These are phyloP conservation scores for Polychytrium aggregatum DNA, from an alignment of 192 early-diverging fungal species.

Conservation along the genomic window DNA sequence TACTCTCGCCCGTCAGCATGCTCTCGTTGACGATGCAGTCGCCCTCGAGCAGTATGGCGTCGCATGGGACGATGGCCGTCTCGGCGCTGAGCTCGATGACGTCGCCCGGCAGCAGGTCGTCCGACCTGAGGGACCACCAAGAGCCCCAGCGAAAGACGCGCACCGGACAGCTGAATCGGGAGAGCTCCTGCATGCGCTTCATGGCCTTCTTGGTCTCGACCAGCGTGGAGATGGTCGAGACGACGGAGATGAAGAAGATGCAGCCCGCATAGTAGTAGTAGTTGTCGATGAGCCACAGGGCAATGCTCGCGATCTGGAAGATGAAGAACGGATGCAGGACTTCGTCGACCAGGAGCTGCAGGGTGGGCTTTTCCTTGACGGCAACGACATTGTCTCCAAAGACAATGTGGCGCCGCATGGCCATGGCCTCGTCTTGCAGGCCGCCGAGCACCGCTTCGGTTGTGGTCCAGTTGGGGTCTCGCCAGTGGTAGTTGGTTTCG, in stretches of 20 bases:
- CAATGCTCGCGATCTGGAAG: slow-evolving; percentile 41
- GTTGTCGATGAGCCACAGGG: slow-evolving; percentile 70
- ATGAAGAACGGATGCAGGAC: slow-evolving; percentile 47
- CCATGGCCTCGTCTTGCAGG: slow-evolving; percentile 1
- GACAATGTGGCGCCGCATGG: slow-evolving; percentile 15
- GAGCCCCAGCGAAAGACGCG: slow-evolving; percentile 50
- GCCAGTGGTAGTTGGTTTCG: slow-evolving; percentile 40
- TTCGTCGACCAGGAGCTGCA: slow-evolving; percentile 39
- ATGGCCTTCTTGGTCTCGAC: slow-evolving; percentile 68
- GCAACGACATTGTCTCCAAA: slow-evolving; percentile 42
- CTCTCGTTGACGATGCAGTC: slow-evolving; percentile 96
- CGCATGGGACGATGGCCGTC: slow-evolving; percentile 63
- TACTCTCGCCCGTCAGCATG: slow-evolving; percentile 96
- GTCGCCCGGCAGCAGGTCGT: slow-evolving; percentile 95
- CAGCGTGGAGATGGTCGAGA: slow-evolving; percentile 66
- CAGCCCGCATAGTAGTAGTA: slow-evolving; percentile 93
- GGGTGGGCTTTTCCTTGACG: slow-evolving; percentile 28
- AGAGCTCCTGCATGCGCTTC: slow-evolving; percentile 72
- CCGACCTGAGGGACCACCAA: slow-evolving; percentile 38
- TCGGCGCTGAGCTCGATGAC: slow-evolving; percentile 58
- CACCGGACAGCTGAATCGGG: slow-evolving; percentile 73
- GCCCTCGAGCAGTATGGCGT: slow-evolving; percentile 82
- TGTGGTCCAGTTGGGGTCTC: slow-evolving; percentile 36
- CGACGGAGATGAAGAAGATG: slow-evolving; percentile 77
- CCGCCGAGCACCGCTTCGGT: slow-evolving; percentile 9